Evolutionary conservation across 805 yeast species (phyloP).

Genomic region (Monosporozyma servazzii): DNA sequence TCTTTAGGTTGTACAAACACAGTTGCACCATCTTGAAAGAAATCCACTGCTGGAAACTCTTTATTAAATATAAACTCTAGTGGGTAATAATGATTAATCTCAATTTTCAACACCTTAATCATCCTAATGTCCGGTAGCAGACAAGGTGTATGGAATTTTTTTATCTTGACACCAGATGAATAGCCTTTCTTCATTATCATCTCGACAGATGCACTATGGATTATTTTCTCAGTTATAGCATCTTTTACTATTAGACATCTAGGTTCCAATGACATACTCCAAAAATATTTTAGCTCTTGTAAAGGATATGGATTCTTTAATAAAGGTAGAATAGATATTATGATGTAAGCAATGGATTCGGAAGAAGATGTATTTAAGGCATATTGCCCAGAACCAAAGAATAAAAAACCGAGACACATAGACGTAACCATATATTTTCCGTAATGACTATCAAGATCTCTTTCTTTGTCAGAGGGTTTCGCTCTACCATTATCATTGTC

Average conservation of each 20-base stretch:
- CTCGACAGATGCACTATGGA: slow-evolving; percentile 36
- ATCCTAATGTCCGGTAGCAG: slow-evolving; percentile 51
- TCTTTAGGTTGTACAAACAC: slow-evolving; percentile 18
- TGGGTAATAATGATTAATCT: slow-evolving; percentile 43
- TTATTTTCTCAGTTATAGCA: slow-evolving; percentile 48
- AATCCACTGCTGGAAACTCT: slow-evolving; percentile 16
- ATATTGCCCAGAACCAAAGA: slow-evolving; percentile 88
- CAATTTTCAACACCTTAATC: slow-evolving; percentile 40
- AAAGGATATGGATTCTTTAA: slow-evolving; percentile 40
- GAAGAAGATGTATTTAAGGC: slow-evolving; percentile 58
- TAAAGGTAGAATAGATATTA: slow-evolving; percentile 67
- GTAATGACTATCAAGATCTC: slow-evolving; percentile 33
- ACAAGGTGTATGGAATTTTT: slow-evolving; percentile 46
- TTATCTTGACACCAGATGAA: slow-evolving; percentile 34
- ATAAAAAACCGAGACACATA: slow-evolving; percentile 77
- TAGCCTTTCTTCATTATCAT: slow-evolving; percentile 25
- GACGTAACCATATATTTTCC: slow-evolving; percentile 73
- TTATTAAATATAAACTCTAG: slow-evolving; percentile 34
- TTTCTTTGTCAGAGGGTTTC: slow-evolving; percentile 7
- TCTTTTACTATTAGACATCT: slow-evolving; percentile 75
- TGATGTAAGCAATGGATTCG: slow-evolving; percentile 32
- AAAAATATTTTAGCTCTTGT: slow-evolving; percentile 81
- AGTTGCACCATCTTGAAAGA: slow-evolving; percentile 23
- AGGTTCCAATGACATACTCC: slow-evolving; percentile 78
- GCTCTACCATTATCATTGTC: slow-evolving; percentile 4